phyloP scores from a whole-genome alignment of 352 stramenopile genomes.

The Globisporangium radiosum region DNA sequence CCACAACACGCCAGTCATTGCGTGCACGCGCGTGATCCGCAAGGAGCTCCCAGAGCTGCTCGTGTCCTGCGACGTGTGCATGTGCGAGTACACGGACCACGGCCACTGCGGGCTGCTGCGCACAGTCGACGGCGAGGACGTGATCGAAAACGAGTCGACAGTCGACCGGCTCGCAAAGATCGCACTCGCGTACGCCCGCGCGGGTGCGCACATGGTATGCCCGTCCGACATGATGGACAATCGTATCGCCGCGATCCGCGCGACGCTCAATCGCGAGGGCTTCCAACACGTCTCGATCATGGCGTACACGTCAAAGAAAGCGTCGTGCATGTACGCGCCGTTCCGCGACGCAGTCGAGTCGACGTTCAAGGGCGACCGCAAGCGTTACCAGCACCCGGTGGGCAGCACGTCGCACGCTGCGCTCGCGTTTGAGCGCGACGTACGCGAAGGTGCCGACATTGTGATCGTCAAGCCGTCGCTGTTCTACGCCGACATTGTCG shows the following conservation, averaged over 20 bases:
- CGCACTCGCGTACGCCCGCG: constrained; percentile 92
- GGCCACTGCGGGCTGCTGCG: constrained; percentile 82
- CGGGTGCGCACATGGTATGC: constrained; percentile 96
- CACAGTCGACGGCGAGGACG: constrained; percentile 89
- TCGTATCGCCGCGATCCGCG: constrained; percentile 93
- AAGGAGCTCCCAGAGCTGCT: constrained; percentile 65
- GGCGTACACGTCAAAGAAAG: constrained; percentile 98
- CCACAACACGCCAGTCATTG: constrained; percentile 73
- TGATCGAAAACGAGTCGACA: constrained; percentile 96
- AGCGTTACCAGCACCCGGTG: constrained; percentile 96
- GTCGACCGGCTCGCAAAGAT: constrained; percentile 95
- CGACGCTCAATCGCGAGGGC: constrained; percentile 92
- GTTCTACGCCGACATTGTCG: constrained; percentile 98
- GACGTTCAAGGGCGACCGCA: constrained; percentile 90
- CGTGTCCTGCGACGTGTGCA: constrained; percentile 84
- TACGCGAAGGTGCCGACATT: constrained; percentile 94
- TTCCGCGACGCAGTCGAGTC: constrained; percentile 98
- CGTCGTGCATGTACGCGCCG: constrained; percentile 93
- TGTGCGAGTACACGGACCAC: constrained; percentile 89
- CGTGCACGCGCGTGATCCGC: constrained; percentile 57
- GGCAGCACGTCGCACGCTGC: constrained; percentile 77
- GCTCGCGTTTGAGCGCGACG: constrained; percentile 72
- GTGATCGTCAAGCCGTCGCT: constrained; percentile 99
- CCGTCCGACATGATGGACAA: constrained; percentile 98
- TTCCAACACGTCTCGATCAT: constrained; percentile 98